Percentiles rank a stretch among this genome's conserved stretches.
Conservation (phyloP, 2,329 filamentous ascomycete species). For the Albifimbria verrucaria region DNA sequence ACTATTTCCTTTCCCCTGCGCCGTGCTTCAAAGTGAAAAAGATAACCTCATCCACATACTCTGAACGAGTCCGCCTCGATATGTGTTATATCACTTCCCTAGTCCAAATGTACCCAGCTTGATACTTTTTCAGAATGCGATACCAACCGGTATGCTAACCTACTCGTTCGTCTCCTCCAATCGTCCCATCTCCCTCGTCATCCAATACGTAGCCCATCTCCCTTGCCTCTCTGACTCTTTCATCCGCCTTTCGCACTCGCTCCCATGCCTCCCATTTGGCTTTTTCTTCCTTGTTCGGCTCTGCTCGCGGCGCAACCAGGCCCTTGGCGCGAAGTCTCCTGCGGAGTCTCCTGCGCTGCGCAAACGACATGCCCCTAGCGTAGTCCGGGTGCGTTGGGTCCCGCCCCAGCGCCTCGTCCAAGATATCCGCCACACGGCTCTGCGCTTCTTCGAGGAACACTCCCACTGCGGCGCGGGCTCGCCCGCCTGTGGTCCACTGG, state of each 20-base stretch:
- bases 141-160: conserved; percentile 4
- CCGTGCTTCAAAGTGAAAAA: conserved; percentile 19
- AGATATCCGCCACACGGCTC: conserved; percentile 45
- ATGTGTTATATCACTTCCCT: too few species aligned
- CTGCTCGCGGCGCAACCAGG: conserved; percentile 26
- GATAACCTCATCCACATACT: too few species aligned
- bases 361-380: conserved; percentile 39
- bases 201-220: conserved; percentile 37
- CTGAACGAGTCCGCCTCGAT: too few species aligned
- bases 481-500: conserved; percentile 55
- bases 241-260: conserved; percentile 33
- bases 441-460: conserved; percentile 38
- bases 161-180: conserved; percentile 26
- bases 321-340: conserved; percentile 49
- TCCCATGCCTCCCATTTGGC: conserved; percentile 44
- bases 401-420: conserved; percentile 42
- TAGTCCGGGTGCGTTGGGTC: conserved; percentile 41
- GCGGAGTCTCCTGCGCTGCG: conserved; percentile 44
- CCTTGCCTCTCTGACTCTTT: conserved; percentile 35
- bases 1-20: conserved; percentile 10
- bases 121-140: too few species aligned
- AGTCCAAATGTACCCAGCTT: too few species aligned
- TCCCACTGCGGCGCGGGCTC: conserved; percentile 37
- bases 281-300: conserved; percentile 36
- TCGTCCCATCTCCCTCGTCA: conserved; percentile 23